Evolutionary conservation across 305 asterid genomes (phyloP).

Genomic region (Fraxinus albicans): DNA sequence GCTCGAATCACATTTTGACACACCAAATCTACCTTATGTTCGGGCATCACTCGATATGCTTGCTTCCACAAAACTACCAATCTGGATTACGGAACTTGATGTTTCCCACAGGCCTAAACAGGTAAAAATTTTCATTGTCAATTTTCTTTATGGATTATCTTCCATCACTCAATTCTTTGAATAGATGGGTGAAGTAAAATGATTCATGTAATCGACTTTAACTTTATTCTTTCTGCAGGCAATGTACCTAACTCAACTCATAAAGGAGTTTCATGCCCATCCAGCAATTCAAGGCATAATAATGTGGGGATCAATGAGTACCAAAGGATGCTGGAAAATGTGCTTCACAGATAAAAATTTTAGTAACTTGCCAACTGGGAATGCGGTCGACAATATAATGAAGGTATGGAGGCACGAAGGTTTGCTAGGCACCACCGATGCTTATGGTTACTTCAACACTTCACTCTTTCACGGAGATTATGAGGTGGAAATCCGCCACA

Average conservation of each 20-base stretch:
- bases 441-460: slow-evolving; percentile 48
- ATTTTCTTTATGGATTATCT: background rate
- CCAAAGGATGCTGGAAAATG: slow-evolving; percentile 62
- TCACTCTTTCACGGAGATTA: slow-evolving; percentile 63
- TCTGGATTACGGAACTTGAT: slow-evolving; percentile 46
- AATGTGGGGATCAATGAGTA: slow-evolving; percentile 57
- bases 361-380: slow-evolving; percentile 50
- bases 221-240: slow-evolving; percentile 32
- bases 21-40: slow-evolving; percentile 32
- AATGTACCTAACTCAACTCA: slow-evolving; percentile 35
- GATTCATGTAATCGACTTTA: background rate
- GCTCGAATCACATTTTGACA: slow-evolving; percentile 33
- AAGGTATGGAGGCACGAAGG: slow-evolving; percentile 15
- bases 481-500: slow-evolving; percentile 29
- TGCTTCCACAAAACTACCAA: slow-evolving; percentile 31
- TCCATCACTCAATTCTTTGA: background rate
- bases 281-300: slow-evolving; percentile 41
- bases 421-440: slow-evolving; percentile 35
- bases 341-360: slow-evolving; percentile 72
- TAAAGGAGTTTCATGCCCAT: slow-evolving; percentile 49
- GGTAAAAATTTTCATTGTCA: slow-evolving; percentile 19
- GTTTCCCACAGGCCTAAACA: slow-evolving; percentile 32
- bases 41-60: slow-evolving; percentile 32
- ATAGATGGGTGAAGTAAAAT: background rate
- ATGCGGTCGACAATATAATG: slow-evolving; percentile 40